These are phyloP conservation scores for Apiotrichum porosum DNA, from an alignment of 1,284 basidiomycete genomes.

Conservation along the genomic window DNA sequence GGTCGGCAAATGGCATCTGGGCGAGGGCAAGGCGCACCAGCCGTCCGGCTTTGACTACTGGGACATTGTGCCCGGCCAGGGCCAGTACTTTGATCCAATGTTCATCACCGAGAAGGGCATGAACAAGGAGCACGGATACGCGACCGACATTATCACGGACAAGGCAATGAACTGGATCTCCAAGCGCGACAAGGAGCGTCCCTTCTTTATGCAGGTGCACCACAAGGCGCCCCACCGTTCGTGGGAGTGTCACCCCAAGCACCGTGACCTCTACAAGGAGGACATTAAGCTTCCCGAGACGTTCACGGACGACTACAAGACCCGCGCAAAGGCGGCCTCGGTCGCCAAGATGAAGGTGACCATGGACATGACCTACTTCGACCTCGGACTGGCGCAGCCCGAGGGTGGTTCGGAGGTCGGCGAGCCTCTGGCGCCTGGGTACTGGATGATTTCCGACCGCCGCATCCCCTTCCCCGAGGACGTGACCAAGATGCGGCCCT, in stretches of 20 bases:
- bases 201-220: constrained; percentile 29
- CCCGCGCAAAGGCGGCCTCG: constrained; percentile 21
- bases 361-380: constrained; percentile 22
- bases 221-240: constrained; percentile 28
- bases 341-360: constrained; percentile 26
- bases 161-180: constrained; percentile 24
- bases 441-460: not conserved
- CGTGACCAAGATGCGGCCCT: constrained; percentile 11
- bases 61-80: constrained; percentile 26
- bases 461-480: constrained; percentile 22
- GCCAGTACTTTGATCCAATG: constrained; percentile 22
- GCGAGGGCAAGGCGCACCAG: constrained; percentile 20
- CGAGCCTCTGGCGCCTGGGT: constrained; percentile 1
- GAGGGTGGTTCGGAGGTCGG: constrained; percentile 18
- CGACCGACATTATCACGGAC: constrained; percentile 31
- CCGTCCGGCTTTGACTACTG: constrained; percentile 27
- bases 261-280: constrained; percentile 21
- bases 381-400: constrained; percentile 22
- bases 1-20: constrained; percentile 27
- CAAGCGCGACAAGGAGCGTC: constrained; percentile 11
- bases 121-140: constrained; percentile 21
- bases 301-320: constrained; percentile 25
- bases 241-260: constrained; percentile 28
- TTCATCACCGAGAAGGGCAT: constrained; percentile 19
- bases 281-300: constrained; percentile 23